Conservation (phyloP, 2,329 filamentous ascomycete genomes). For the Aspergillus texensis region DNA sequence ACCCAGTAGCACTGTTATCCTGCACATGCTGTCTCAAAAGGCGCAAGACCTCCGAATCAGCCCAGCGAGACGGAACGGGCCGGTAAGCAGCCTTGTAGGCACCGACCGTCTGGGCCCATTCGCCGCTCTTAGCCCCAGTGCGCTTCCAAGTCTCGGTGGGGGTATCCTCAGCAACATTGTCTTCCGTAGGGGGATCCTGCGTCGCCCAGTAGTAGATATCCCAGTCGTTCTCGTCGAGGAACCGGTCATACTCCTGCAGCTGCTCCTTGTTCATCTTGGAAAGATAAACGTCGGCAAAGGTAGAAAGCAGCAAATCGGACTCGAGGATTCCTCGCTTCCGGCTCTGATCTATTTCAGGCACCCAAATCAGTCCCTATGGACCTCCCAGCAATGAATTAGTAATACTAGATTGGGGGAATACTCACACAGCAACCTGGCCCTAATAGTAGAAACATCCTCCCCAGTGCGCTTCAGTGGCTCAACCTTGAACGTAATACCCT, state of each 20-base stretch:
- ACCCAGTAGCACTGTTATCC: constrained; percentile 60
- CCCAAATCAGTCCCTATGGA: background rate
- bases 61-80: constrained; percentile 85
- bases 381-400: background rate
- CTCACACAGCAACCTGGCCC: constrained; percentile 75
- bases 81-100: constrained; percentile 93
- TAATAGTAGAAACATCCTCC: constrained; percentile 83
- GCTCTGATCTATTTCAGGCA: constrained; percentile 72
- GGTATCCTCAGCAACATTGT: constrained; percentile 48
- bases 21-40: constrained; percentile 81
- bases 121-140: constrained; percentile 63
- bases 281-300: constrained; percentile 83
- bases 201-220: constrained; percentile 99
- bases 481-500: constrained; percentile 82
- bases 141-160: constrained; percentile 53
- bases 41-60: constrained; percentile 74
- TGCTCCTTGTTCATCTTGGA: constrained; percentile 71
- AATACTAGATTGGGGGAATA: constrained; percentile 14
- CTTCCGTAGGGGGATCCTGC: constrained; percentile 63
- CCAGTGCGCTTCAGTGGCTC: constrained; percentile 84
- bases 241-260: constrained; percentile 82
- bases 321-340: constrained; percentile 96
- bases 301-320: constrained; percentile 92
- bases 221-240: constrained; percentile 99
- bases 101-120: constrained; percentile 96